phyloP scores from a whole-genome alignment of 176 grass and related monocot genomes.

The Aegilops bicornis region DNA sequence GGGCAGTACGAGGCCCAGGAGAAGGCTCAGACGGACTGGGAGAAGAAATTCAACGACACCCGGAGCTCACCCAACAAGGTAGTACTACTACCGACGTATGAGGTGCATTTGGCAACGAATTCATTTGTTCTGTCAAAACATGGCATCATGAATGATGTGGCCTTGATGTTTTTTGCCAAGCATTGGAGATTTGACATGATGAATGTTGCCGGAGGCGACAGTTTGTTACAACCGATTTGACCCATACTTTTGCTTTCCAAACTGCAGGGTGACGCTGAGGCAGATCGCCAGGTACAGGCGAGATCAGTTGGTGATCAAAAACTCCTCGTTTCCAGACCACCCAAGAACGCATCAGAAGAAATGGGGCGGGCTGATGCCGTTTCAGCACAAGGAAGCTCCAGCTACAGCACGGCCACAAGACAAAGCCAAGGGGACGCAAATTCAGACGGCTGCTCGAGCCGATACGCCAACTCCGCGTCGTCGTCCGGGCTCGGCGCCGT shows the following conservation, averaged over 20 bases:
- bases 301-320: conserved; percentile 14
- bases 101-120: too few species aligned
- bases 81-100: background rate
- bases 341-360: conserved; percentile 1
- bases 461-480: background rate
- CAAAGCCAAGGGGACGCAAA: conserved; percentile 7
- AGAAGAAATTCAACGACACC: conserved; percentile 62
- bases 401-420: background rate
- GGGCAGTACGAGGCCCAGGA: conserved; percentile 76
- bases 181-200: background rate
- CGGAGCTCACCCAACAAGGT: conserved; percentile 32
- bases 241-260: background rate
- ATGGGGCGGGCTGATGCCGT: background rate
- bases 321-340: background rate
- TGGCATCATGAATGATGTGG: background rate
- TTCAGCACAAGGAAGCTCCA: conserved; percentile 33
- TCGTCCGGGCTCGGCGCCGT: background rate
- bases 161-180: background rate
- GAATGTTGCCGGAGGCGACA: background rate
- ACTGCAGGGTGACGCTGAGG: conserved; percentile 27
- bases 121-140: background rate
- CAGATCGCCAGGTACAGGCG: background rate
- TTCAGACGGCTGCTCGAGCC: conserved; percentile 45
- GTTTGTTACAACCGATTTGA: background rate
- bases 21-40: conserved; percentile 84